phyloP scores from a whole-genome alignment of 345 rosid species.

The Bruguiera gymnorhiza region DNA sequence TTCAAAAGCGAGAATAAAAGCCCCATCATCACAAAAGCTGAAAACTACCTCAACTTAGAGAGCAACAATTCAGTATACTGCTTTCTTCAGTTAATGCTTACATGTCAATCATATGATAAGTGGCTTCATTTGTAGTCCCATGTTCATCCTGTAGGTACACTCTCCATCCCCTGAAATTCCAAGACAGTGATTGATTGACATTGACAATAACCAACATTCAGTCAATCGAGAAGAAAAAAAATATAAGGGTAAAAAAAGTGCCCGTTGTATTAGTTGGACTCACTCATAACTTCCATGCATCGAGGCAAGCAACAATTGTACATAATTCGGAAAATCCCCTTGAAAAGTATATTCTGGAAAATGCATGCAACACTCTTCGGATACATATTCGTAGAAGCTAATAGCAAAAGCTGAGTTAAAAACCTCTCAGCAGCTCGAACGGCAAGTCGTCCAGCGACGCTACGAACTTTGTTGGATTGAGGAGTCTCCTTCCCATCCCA shows the following conservation, averaged over 20 bases:
- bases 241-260: not conserved
- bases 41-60: too few species aligned
- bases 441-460: constrained; percentile 75
- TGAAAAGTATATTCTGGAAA: not conserved
- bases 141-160: constrained; percentile 89
- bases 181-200: not conserved
- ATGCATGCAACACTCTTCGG: too few species aligned
- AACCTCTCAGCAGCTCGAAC: constrained; percentile 79
- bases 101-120: constrained; percentile 66
- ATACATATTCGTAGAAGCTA: too few species aligned
- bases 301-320: not conserved
- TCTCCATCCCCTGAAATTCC: constrained; percentile 69
- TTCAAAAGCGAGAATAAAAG: too few species aligned
- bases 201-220: too few species aligned
- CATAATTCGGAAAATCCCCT: not conserved
- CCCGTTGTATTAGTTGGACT: too few species aligned
- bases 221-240: too few species aligned
- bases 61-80: too few species aligned
- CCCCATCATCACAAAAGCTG: too few species aligned
- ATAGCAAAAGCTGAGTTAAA: too few species aligned
- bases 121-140: constrained; percentile 71
- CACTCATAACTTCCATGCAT: not conserved
- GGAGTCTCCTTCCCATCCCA: constrained; percentile 71
- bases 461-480: constrained; percentile 80
- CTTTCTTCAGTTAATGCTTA: constrained; percentile 21